phyloP scores from a whole-genome alignment of 108 stramenopile species.

The Schizochytrium sp. region DNA sequence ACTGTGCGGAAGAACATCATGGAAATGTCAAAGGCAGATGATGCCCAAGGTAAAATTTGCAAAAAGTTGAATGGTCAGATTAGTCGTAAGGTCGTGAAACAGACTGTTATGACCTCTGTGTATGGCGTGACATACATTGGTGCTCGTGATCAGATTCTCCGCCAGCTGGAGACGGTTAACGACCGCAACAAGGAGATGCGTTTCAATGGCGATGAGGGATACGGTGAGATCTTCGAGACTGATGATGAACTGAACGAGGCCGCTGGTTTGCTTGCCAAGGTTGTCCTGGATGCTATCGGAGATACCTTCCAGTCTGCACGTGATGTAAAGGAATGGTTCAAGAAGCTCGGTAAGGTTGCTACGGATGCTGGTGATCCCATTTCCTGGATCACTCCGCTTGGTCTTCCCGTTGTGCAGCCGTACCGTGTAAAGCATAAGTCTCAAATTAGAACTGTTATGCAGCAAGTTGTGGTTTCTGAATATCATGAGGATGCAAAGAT shows the following conservation, averaged over 20 bases:
- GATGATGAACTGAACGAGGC: constrained; percentile 85
- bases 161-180: constrained; percentile 68
- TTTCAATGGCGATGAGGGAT: neutral
- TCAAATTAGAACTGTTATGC: constrained; percentile 90
- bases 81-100: constrained; percentile 96
- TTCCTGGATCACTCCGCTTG: constrained; percentile 96
- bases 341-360: constrained; percentile 85
- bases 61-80: constrained; percentile 87
- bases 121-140: constrained; percentile 99
- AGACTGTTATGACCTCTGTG: constrained; percentile 99
- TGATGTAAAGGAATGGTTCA: constrained; percentile 97
- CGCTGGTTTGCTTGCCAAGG: constrained; percentile 87
- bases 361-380: constrained; percentile 91
- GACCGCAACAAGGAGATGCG: constrained; percentile 54
- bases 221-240: constrained; percentile 83
- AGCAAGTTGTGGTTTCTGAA: constrained; percentile 84
- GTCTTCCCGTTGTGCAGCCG: constrained; percentile 97
- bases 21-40: constrained; percentile 38
- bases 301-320: constrained; percentile 92
- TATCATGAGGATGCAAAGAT: constrained; percentile 88
- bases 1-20: constrained; percentile 61
- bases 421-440: constrained; percentile 84
- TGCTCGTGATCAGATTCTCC: constrained; percentile 91
- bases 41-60: constrained; percentile 67
- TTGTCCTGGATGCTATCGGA: constrained; percentile 93